phyloP scores from a whole-genome alignment of 1,139 yeast species.

The Meyerozyma athensensis region DNA sequence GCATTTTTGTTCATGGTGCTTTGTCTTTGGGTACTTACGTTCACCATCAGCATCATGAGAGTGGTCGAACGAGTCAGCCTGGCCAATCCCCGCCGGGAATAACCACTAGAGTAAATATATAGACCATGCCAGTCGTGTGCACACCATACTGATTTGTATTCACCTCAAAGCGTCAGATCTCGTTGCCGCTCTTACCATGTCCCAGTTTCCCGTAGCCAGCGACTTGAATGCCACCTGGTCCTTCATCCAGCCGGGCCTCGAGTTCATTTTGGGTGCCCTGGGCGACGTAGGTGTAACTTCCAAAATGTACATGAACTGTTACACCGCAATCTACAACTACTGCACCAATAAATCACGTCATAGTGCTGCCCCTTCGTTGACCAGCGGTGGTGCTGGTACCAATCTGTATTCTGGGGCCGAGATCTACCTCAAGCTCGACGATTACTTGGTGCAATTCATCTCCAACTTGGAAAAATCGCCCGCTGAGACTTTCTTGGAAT shows the following conservation, averaged over 20 bases:
- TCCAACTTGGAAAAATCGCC: conserved; percentile 43
- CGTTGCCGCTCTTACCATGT: conserved; percentile 8
- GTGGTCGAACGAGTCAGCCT: conserved; percentile 67
- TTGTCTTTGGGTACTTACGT: conserved; percentile 80
- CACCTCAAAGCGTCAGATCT: not conserved
- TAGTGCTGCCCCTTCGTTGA: conserved; percentile 21
- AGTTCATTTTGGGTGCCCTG: conserved; percentile 63
- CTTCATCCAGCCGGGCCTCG: conserved; percentile 70
- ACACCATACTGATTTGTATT: not conserved
- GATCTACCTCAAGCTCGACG: conserved; percentile 67
- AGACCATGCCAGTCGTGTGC: not conserved
- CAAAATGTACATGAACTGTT: conserved; percentile 66
- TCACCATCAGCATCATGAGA: conserved; percentile 75
- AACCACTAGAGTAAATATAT: not conserved
- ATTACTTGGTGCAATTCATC: conserved; percentile 62
- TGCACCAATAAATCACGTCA: conserved; percentile 77
- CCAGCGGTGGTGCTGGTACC: conserved; percentile 18
- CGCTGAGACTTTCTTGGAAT: conserved; percentile 70
- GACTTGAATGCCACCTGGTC: conserved; percentile 72
- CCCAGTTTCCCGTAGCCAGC: conserved; percentile 26
- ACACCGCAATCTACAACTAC: conserved; percentile 89
- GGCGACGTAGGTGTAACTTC: conserved; percentile 64
- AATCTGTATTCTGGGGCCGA: conserved; percentile 71
- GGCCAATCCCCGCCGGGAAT: not conserved
- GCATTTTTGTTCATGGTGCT: conserved; percentile 73